Evolutionary conservation across 129 eudicot genomes (phyloP).

Genomic region (Saussurea involucrata): DNA sequence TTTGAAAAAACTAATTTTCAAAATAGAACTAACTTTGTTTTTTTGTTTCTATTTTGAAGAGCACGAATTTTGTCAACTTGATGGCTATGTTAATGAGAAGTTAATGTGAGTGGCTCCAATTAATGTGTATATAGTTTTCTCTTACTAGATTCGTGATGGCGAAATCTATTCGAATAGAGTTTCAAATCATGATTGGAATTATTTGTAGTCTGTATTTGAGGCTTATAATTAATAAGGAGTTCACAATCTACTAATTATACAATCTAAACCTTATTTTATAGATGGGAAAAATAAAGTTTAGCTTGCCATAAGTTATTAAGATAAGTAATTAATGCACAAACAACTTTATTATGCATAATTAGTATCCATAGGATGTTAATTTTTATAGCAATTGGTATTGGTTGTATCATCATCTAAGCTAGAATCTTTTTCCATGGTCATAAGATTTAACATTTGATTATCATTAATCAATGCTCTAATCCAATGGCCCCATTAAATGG

Average conservation of each 20-base stretch:
- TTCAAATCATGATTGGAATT: not conserved
- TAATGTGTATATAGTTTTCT: no score
- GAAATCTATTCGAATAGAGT: no score
- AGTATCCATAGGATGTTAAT: not conserved
- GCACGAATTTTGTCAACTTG: no score
- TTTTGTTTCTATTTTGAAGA: no score
- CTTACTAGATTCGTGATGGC: no score
- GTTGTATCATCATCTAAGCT: conserved; percentile 5
- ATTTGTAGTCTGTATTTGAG: no score
- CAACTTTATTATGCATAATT: not conserved
- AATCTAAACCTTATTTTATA: not conserved
- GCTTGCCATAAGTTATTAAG: not conserved
- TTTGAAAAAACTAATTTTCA: no score
- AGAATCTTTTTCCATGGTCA: conserved; percentile 2
- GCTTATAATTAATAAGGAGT: no score
- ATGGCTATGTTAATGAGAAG: no score
- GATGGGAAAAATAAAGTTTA: not conserved
- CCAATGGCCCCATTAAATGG: conserved; percentile 21
- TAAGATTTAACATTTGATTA: conserved; percentile 14
- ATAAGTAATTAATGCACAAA: not conserved
- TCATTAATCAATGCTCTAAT: conserved; percentile 9
- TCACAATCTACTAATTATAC: not conserved
- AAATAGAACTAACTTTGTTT: no score
- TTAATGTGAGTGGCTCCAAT: no score
- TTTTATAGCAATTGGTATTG: not conserved